Percentiles rank a stretch among this genome's conserved stretches.
phyloP scores from a whole-genome alignment of 2,329 filamentous ascomycete species.

The Geosmithia morbida region DNA sequence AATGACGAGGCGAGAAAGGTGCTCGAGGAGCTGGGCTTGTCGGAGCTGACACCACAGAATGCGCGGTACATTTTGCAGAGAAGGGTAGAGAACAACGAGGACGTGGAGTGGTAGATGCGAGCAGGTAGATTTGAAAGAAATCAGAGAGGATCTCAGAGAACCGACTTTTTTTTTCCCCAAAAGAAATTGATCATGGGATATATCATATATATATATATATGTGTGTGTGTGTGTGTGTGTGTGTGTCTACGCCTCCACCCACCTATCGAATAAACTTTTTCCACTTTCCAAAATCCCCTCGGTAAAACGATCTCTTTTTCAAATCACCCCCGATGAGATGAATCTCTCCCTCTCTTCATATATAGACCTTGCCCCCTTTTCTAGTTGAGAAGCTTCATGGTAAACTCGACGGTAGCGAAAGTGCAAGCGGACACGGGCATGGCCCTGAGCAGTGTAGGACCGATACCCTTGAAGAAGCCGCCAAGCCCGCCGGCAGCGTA shows the following conservation, averaged over 20 bases:
- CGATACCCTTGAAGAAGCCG: constrained; percentile 93
- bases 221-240: no score
- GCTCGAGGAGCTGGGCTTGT: constrained; percentile 46
- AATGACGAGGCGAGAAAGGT: constrained; percentile 43
- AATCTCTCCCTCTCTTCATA: no score
- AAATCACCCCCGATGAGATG: background rate
- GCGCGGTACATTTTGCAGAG: constrained; percentile 52
- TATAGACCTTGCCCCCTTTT: no score
- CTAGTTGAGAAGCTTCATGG: constrained; percentile 44
- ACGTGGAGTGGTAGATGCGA: constrained; percentile 17
- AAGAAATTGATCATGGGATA: background rate
- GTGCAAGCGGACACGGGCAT: constrained; percentile 98
- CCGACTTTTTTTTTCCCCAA: no score
- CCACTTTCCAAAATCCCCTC: no score
- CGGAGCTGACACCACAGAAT: constrained; percentile 45
- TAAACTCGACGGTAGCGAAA: constrained; percentile 69
- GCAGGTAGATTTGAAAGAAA: background rate
- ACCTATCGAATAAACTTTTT: background rate
- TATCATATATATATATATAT: background rate
- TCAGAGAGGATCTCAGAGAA: no score
- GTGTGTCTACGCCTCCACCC: background rate
- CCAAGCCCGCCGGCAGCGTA: constrained; percentile 60
- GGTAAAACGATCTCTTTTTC: background rate
- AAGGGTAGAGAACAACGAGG: constrained; percentile 47
- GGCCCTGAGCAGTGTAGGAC: constrained; percentile 77